phyloP scores from a whole-genome alignment of 441 rosid species.

The Hypseocharis bilobata region DNA sequence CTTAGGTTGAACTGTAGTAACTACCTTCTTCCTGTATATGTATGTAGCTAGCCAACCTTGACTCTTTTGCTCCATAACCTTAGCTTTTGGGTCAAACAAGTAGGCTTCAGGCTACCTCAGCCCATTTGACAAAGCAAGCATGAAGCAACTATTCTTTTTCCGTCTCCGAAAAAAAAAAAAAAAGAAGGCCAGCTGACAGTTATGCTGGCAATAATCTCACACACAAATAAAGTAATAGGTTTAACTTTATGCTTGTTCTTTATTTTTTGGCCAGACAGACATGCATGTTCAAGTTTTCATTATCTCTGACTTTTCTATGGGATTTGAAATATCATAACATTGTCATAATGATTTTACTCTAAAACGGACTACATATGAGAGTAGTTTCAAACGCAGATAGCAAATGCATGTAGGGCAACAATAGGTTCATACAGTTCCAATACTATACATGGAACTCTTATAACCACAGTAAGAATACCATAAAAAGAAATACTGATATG shows the following conservation, averaged over 20 bases:
- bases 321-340: not conserved
- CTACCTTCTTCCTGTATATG: too few species aligned
- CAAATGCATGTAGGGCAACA: not conserved
- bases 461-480: not conserved
- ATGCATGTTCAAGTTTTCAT: not conserved
- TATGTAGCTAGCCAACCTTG: too few species aligned
- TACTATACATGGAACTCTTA: not conserved
- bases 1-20: too few species aligned
- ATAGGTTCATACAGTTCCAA: not conserved
- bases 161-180: too few species aligned
- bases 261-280: not conserved
- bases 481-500: slow-evolving; percentile 7
- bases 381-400: not conserved
- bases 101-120: not conserved
- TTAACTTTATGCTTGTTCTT: not conserved
- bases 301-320: not conserved
- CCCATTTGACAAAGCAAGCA: not conserved
- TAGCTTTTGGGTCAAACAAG: not conserved
- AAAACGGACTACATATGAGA: not conserved
- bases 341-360: not conserved
- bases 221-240: too few species aligned
- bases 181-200: too few species aligned
- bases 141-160: too few species aligned
- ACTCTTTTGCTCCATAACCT: too few species aligned
- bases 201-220: too few species aligned